Conservation (phyloP, 1,139 yeast species). For the Petasospora fabianii region DNA sequence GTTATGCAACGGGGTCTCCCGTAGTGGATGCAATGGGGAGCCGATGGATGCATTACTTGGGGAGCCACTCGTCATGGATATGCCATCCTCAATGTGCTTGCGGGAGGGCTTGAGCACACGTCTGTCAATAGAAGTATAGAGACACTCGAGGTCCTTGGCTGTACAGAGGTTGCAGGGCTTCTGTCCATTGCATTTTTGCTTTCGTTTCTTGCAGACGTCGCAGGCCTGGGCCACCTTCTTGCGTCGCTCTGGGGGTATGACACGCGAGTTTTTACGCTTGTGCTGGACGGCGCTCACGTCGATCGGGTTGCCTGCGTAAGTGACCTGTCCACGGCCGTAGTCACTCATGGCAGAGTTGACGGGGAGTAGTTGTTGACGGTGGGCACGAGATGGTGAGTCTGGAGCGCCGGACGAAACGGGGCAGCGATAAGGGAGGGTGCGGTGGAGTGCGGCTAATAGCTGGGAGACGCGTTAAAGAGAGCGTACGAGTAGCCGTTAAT, state of each 20-base stretch:
- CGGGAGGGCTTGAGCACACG: constrained; percentile 23
- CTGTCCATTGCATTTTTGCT: constrained; percentile 65
- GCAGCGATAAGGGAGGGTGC: too few species aligned
- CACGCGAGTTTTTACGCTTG: constrained; percentile 21
- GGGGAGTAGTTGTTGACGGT: neutral
- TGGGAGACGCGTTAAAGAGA: too few species aligned
- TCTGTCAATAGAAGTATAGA: constrained; percentile 23
- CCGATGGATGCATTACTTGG: neutral
- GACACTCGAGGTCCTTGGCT: constrained; percentile 30
- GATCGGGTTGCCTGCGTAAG: constrained; percentile 10
- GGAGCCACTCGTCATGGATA: neutral
- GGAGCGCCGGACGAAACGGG: too few species aligned
- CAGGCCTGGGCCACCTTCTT: constrained; percentile 38
- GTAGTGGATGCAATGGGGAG: neutral
- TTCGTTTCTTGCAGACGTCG: constrained; percentile 60
- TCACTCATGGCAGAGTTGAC: neutral
- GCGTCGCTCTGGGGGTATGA: constrained; percentile 26
- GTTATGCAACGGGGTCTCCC: neutral
- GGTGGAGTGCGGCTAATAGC: too few species aligned
- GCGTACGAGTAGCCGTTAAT: too few species aligned
- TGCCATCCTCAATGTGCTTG: constrained; percentile 6
- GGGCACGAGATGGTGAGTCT: too few species aligned
- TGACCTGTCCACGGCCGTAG: constrained; percentile 2
- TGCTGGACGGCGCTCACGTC: neutral
- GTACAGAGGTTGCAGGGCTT: constrained; percentile 62